phyloP scores from a whole-genome alignment of 1,139 yeast genomes.

The Blastobotrys aristatus region DNA sequence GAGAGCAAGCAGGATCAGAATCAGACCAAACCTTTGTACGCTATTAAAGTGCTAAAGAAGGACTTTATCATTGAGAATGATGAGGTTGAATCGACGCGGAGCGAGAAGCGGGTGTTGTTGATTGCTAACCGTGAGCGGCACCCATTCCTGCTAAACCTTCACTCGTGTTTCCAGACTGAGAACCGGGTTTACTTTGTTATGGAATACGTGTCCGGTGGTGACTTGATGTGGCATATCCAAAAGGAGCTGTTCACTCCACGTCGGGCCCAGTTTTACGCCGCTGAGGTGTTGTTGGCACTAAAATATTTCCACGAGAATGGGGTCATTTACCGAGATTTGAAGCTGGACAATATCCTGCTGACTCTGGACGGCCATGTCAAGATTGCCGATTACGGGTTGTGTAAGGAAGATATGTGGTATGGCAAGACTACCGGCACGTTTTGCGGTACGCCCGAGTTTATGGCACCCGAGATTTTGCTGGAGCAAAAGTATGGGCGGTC shows the following conservation, averaged over 20 bases:
- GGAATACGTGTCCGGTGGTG: conserved; percentile 98
- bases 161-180: conserved; percentile 96
- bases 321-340: conserved; percentile 92
- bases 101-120: conserved; percentile 87
- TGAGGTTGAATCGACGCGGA: conserved; percentile 90
- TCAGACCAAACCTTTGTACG: conserved; percentile 65
- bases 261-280: conserved; percentile 95
- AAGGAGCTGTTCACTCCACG: conserved; percentile 82
- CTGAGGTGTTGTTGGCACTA: conserved; percentile 86
- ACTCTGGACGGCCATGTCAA: conserved; percentile 94
- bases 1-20: conserved; percentile 62
- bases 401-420: conserved; percentile 93
- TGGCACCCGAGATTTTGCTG: conserved; percentile 96
- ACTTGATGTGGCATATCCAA: conserved; percentile 98
- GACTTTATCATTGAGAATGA: conserved; percentile 93
- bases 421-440: conserved; percentile 91
- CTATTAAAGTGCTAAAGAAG: conserved; percentile 91
- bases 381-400: conserved; percentile 93
- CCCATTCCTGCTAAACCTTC: conserved; percentile 86
- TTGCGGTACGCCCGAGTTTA: conserved; percentile 98
- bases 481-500: conserved; percentile 90
- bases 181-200: conserved; percentile 94
- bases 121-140: conserved; percentile 87
- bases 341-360: conserved; percentile 84
- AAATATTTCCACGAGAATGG: conserved; percentile 95